phyloP scores from a whole-genome alignment of 768 basidiomycete genomes.

The Steccherinum ochraceum region DNA sequence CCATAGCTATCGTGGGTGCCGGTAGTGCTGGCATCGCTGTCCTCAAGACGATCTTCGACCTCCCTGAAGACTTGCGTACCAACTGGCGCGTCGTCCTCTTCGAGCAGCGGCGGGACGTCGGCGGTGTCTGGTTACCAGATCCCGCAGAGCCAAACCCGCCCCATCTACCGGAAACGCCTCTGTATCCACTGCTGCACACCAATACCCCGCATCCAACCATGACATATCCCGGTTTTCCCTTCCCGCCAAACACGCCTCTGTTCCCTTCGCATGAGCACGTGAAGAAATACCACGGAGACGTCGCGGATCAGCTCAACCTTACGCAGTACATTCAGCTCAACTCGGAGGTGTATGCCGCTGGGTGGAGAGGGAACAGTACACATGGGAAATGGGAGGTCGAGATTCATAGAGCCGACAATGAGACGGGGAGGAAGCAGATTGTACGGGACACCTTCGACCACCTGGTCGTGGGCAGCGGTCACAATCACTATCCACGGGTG shows the following conservation, averaged over 20 bases:
- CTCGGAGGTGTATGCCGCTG: conserved; percentile 34
- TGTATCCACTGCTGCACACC: conserved; percentile 47
- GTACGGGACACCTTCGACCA: conserved; percentile 36
- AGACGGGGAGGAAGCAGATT: neutral
- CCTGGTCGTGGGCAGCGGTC: conserved; percentile 49
- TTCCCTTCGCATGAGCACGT: conserved; percentile 43
- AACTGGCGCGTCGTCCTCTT: conserved; percentile 45
- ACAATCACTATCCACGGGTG: conserved; percentile 45
- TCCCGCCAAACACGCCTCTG: conserved; percentile 42
- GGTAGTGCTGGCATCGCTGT: conserved; percentile 51
- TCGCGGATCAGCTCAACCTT: conserved; percentile 34
- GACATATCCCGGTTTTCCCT: conserved; percentile 52
- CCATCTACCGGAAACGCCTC: conserved; percentile 43
- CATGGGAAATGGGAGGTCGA: conserved; percentile 41
- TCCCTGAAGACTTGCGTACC: conserved; percentile 31
- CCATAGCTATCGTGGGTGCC: conserved; percentile 51
- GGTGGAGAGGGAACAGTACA: conserved; percentile 35
- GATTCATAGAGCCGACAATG: conserved; percentile 18
- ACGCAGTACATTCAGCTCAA: conserved; percentile 33
- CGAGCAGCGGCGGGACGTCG: conserved; percentile 46
- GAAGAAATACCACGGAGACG: conserved; percentile 39
- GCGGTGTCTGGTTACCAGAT: conserved; percentile 51
- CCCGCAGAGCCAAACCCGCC: conserved; percentile 31
- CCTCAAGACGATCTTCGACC: conserved; percentile 40
- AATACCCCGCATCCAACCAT: conserved; percentile 54